Conservation (phyloP, 2,329 filamentous ascomycete genomes). For the Xylariaceae sp. region DNA sequence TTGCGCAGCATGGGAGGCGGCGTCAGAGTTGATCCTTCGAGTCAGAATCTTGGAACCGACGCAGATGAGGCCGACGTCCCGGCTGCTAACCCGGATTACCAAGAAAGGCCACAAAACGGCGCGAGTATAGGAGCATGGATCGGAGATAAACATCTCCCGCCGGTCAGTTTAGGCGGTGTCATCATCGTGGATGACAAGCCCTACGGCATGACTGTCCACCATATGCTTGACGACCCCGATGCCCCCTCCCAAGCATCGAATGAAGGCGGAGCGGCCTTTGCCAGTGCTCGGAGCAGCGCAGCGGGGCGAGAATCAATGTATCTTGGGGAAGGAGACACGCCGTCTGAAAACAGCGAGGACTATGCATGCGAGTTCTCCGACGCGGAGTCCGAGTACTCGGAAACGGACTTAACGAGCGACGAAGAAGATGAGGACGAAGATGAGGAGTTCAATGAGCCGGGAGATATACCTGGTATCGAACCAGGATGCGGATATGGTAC, state of each 20-base stretch:
- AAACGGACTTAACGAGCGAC: conserved; percentile 45
- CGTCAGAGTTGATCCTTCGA: conserved; percentile 25
- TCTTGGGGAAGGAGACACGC: conserved; percentile 34
- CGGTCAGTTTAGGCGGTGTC: conserved; percentile 85
- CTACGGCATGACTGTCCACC: conserved; percentile 94
- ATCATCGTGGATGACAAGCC: conserved; percentile 78
- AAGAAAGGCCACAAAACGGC: conserved; percentile 73
- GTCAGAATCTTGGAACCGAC: conserved; percentile 29
- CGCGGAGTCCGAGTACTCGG: conserved; percentile 42
- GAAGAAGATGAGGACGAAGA: conserved; percentile 47
- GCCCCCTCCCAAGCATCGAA: conserved; percentile 22
- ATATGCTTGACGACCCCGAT: conserved; percentile 78
- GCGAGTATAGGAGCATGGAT: conserved; percentile 91
- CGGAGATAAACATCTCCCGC: conserved; percentile 77
- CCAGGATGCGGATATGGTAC: conserved; percentile 63
- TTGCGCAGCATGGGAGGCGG: conserved; percentile 38
- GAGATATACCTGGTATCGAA: conserved; percentile 74
- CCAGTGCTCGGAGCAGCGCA: conserved; percentile 25
- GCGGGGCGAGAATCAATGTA: conserved; percentile 20
- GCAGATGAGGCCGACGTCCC: conserved; percentile 37
- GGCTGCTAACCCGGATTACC: conserved; percentile 68
- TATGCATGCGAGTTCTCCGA: conserved; percentile 59
- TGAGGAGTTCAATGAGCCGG: conserved; percentile 53
- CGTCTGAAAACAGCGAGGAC: conserved; percentile 46
- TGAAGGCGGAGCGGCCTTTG: conserved; percentile 8